Percentiles rank a stretch among this genome's conserved stretches.
Evolutionary conservation across 2,329 filamentous ascomycete species (phyloP).

Genomic region (Trichoderma arundinaceum): DNA sequence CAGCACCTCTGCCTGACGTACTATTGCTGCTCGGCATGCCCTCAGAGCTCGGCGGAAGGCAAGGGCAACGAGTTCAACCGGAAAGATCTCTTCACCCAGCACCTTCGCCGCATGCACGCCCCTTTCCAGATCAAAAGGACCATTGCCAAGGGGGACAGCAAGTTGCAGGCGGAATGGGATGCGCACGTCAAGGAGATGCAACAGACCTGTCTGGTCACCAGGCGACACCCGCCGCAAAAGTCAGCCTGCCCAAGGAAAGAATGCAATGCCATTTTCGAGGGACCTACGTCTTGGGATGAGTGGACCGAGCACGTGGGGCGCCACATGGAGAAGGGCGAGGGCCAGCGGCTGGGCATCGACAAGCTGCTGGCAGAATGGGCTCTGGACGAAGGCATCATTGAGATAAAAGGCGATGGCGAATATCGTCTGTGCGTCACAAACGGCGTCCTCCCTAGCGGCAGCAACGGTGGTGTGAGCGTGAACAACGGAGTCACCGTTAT

Average conservation of each 20-base stretch:
- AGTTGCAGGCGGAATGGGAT: constrained; percentile 67
- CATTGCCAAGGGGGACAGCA: constrained; percentile 62
- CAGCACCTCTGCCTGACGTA: constrained; percentile 79
- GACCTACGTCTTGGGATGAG: constrained; percentile 79
- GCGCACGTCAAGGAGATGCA: constrained; percentile 72
- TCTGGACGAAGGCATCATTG: constrained; percentile 67
- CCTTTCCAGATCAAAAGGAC: constrained; percentile 67
- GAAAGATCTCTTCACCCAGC: constrained; percentile 94
- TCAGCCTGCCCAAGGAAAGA: constrained; percentile 75
- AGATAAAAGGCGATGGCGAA: constrained; percentile 60
- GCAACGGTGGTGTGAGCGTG: constrained; percentile 31
- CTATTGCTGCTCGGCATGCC: constrained; percentile 68
- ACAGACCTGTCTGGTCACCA: constrained; percentile 71
- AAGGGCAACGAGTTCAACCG: constrained; percentile 81
- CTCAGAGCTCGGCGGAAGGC: constrained; percentile 58
- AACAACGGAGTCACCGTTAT: constrained; percentile 4
- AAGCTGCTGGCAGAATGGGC: constrained; percentile 65
- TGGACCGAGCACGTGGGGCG: constrained; percentile 91
- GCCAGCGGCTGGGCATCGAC: constrained; percentile 62
- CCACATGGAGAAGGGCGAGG: constrained; percentile 80
- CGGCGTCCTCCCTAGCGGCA: constrained; percentile 34
- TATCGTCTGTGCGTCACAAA: constrained; percentile 55
- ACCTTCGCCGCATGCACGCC: constrained; percentile 91
- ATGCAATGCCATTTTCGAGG: constrained; percentile 74
- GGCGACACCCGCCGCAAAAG: constrained; percentile 71